A percentile compares a stretch with the other conserved stretches of the same genome.
Conservation (phyloP, 768 basidiomycete genomes). For the Boletus sp. region DNA sequence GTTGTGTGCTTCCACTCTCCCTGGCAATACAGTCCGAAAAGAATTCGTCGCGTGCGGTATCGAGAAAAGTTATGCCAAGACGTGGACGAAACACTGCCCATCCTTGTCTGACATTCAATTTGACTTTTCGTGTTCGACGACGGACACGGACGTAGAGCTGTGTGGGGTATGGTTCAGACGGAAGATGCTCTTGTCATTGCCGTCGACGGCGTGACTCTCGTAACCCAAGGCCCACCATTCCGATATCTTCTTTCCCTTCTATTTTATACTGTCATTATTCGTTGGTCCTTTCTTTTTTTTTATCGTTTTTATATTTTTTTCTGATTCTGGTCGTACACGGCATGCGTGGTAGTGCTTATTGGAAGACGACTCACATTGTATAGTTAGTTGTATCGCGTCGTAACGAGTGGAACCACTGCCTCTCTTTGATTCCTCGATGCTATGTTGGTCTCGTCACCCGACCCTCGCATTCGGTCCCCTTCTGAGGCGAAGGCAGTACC, state of each 20-base stretch:
- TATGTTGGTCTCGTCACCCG: no score
- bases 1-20: background rate
- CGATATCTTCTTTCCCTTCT: background rate
- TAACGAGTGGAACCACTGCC: background rate
- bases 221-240: background rate
- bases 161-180: constrained; percentile 32
- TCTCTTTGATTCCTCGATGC: no score
- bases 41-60: constrained; percentile 29
- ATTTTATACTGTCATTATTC: background rate
- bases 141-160: constrained; percentile 26
- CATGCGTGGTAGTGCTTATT: background rate
- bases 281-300: no score
- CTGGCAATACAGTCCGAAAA: constrained; percentile 4
- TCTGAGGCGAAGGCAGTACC: no score
- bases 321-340: background rate
- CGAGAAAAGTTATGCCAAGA: constrained; percentile 26
- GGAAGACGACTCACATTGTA: background rate
- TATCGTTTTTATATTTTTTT: background rate
- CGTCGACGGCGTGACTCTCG: background rate
- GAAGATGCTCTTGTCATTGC: constrained; percentile 11
- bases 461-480: no score
- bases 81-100: constrained; percentile 29
- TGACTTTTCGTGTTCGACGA: constrained; percentile 26
- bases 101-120: constrained; percentile 29
- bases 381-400: background rate